Evolutionary conservation across 2,329 filamentous ascomycete genomes (phyloP).

Genomic region (Cladorrhinum sp.): DNA sequence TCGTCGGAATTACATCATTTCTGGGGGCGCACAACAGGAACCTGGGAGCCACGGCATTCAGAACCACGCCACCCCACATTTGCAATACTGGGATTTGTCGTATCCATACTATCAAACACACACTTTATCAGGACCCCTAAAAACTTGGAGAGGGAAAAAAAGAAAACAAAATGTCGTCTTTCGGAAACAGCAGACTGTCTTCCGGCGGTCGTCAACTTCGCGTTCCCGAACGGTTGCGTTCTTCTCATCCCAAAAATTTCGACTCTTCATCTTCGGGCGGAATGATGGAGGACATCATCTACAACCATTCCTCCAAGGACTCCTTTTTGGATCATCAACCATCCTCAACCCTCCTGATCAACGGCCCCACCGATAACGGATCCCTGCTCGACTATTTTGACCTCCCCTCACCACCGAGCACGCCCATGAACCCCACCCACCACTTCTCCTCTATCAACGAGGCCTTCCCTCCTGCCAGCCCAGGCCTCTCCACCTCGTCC

Average conservation of each 20-base stretch:
- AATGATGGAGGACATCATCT: constrained; percentile 17
- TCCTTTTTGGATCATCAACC: no score
- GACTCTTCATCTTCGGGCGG: no score
- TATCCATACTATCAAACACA: no score
- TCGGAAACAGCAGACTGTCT: constrained; percentile 4
- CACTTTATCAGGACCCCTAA: neutral
- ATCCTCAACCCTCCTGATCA: neutral
- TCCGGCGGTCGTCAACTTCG: constrained; percentile 10
- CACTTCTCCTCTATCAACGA: constrained; percentile 14
- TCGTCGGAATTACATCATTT: neutral
- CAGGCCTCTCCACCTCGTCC: neutral
- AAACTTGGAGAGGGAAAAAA: neutral
- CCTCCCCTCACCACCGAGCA: constrained; percentile 22
- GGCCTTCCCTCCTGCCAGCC: constrained; percentile 5
- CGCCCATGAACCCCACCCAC: constrained; percentile 12
- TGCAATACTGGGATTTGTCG: neutral
- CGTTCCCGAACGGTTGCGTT: constrained; percentile 10
- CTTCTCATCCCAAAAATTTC: constrained; percentile 2
- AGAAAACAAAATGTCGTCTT: neutral
- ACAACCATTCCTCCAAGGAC: neutral
- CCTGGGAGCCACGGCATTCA: no score
- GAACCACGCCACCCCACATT: neutral
- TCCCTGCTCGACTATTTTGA: constrained; percentile 23
- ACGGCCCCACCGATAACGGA: constrained; percentile 3
- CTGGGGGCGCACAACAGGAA: neutral